Percentiles rank a stretch among this genome's conserved stretches.
phyloP scores from a whole-genome alignment of 169 alveolate genomes.

The Eimeria necatrix region DNA sequence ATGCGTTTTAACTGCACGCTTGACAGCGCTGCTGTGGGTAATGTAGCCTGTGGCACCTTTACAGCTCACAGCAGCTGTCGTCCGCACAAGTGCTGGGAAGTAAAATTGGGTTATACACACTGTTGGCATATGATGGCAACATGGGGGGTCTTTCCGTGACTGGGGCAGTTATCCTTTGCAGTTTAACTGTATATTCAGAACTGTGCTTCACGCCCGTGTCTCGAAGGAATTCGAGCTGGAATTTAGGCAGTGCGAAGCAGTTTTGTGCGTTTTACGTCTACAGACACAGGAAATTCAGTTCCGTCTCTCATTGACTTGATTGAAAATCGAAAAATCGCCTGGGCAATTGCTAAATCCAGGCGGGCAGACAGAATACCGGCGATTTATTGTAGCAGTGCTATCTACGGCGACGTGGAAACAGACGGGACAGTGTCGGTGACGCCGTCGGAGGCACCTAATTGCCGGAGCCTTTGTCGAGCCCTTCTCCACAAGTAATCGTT shows the following conservation, averaged over 20 bases:
- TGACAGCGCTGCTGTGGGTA: too few species aligned
- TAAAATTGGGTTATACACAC: too few species aligned
- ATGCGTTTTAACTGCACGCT: too few species aligned
- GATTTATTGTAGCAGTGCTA: slow-evolving; percentile 38
- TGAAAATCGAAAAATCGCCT: slow-evolving; percentile 33
- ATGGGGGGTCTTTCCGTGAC: too few species aligned
- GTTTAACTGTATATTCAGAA: too few species aligned
- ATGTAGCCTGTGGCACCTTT: too few species aligned
- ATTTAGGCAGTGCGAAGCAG: not conserved
- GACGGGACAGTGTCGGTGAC: not conserved
- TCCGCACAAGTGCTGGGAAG: too few species aligned
- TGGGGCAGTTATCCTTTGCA: too few species aligned
- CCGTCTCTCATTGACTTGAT: slow-evolving; percentile 23
- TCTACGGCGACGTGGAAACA: not conserved
- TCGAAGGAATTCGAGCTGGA: too few species aligned
- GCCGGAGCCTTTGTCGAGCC: slow-evolving; percentile 59
- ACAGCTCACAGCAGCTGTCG: too few species aligned
- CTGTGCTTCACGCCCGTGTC: too few species aligned
- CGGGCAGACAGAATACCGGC: not conserved
- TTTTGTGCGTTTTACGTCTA: not conserved
- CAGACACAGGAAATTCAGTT: slow-evolving; percentile 1
- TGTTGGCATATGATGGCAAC: too few species aligned
- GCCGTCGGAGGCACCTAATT: slow-evolving; percentile 51
- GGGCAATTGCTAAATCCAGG: not conserved
- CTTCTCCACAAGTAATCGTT: slow-evolving; percentile 36